phyloP scores from a whole-genome alignment of 768 basidiomycete genomes.

The Rhodocollybia butyracea region DNA sequence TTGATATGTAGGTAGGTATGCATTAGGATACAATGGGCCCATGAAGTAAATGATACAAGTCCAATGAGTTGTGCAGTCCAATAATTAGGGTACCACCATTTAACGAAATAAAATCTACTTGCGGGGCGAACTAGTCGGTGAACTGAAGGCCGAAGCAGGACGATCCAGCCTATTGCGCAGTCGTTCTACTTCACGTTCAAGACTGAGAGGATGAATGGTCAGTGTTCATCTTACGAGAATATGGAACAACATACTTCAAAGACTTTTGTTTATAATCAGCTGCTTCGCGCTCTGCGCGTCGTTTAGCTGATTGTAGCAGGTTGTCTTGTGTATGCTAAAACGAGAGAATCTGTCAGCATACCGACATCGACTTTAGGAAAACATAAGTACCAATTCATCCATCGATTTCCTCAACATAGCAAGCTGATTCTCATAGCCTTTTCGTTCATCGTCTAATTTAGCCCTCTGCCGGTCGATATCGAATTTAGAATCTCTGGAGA shows the following conservation, averaged over 20 bases:
- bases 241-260: slow-evolving; percentile 43
- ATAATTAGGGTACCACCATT: neutral
- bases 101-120: slow-evolving; percentile 18
- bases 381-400: slow-evolving; percentile 50
- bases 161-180: slow-evolving; percentile 62
- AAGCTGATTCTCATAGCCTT: slow-evolving; percentile 56
- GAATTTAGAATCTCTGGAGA: slow-evolving; percentile 46
- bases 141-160: slow-evolving; percentile 39
- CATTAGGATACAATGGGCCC: neutral
- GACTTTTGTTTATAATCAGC: slow-evolving; percentile 69
- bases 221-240: slow-evolving; percentile 2
- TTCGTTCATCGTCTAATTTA: slow-evolving; percentile 66
- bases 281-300: slow-evolving; percentile 74
- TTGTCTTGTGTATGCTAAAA: slow-evolving; percentile 67
- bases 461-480: slow-evolving; percentile 62
- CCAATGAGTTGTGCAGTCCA: neutral
- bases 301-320: slow-evolving; percentile 66
- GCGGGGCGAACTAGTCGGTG: slow-evolving; percentile 28
- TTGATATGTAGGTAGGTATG: neutral
- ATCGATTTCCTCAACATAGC: slow-evolving; percentile 52
- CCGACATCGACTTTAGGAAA: neutral
- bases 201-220: slow-evolving; percentile 27
- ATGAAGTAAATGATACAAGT: neutral
- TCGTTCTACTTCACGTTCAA: slow-evolving; percentile 68
- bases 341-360: slow-evolving; percentile 8